Conservation (phyloP, 2,329 filamentous ascomycete genomes). For the Colletotrichum trifolii region DNA sequence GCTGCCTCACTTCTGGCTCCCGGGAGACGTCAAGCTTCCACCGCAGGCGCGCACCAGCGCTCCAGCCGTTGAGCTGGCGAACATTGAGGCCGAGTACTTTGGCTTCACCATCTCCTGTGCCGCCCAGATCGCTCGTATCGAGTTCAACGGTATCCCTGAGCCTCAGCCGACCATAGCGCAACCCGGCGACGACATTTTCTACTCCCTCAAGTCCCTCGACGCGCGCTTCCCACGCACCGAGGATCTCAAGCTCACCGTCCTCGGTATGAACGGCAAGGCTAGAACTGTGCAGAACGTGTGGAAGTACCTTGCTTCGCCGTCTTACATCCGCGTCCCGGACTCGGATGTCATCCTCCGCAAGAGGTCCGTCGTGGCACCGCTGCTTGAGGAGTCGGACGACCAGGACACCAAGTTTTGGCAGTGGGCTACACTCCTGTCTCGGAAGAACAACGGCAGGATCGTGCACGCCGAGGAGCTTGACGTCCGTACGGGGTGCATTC, state of each 20-base stretch:
- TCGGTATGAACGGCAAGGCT: constrained; percentile 55
- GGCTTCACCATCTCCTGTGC: constrained; percentile 39
- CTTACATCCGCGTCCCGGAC: constrained; percentile 52
- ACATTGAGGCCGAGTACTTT: constrained; percentile 38
- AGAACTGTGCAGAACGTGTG: constrained; percentile 46
- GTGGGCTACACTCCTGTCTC: constrained; percentile 49
- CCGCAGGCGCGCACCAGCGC: constrained; percentile 31
- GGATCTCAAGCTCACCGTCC: constrained; percentile 52
- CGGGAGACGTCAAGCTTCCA: constrained; percentile 61
- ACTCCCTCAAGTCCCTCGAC: constrained; percentile 43
- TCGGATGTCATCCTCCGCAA: constrained; percentile 52
- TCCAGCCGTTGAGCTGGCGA: not conserved
- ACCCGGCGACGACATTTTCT: constrained; percentile 34
- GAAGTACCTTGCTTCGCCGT: constrained; percentile 44
- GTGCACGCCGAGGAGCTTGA: constrained; percentile 52
- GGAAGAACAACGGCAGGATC: constrained; percentile 45
- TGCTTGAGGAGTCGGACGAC: constrained; percentile 10
- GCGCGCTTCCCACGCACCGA: constrained; percentile 43
- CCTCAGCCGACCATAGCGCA: constrained; percentile 19
- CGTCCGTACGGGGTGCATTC: constrained; percentile 53
- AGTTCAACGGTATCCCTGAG: constrained; percentile 31
- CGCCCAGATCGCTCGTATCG: constrained; percentile 38
- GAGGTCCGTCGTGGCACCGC: constrained; percentile 10
- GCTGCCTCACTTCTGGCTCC: constrained; percentile 75
- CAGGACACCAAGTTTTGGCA: constrained; percentile 31